Evolutionary conservation across 306 rosid genomes (phyloP), one percentile per base, ranked within the genome.

Genomic region (Biancaea sappan): DNA sequence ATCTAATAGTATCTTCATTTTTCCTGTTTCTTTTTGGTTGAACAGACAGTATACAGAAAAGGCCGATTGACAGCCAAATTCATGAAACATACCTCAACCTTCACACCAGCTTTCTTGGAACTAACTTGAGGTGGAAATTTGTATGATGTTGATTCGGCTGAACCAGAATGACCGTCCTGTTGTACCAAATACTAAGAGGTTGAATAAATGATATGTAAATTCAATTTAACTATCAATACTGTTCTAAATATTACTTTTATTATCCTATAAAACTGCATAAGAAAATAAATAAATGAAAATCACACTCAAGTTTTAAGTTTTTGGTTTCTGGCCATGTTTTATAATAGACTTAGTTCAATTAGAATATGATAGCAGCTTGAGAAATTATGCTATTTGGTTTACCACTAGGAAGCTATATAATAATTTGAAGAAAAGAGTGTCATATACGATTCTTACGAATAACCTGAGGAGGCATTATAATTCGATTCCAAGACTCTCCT

Each of bases 81-180:
- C 8, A 76, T 48, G 71, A 79, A 69, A 76, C 96, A 78, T 82
- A 93, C 98, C 96, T 91, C 98, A 64, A 76, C 77, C 90, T 71
- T 87, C 52, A 84, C n/a, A 77, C 77, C 76, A 48, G 71, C 29
- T 69, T 80, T 87, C 89, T 77, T 93, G 77, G 87, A 69, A 77
- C 79, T 74, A 69, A 24, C 3, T 25, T 19, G 68, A 37, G 85
- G 76, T 73, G 83, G 76, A 18, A 74, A 71, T 54, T 84, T 88
- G 83, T 75, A 73, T 31, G 82, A 65, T 53, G 85, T 57, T 67
- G 84, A 37, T 26, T 84, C 90, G 32, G 72, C 44, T 75, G 77
- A 81, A 61, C 78, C 85, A 76, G 71, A 68, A 56, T 60, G 32
- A 65, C 77, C 1, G 21, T 87, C 94, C 96, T 92, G 88, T 77